A percentile compares a stretch with the other conserved stretches of the same genome.
phyloP scores from a whole-genome alignment of 768 basidiomycete genomes.

The Lentinula guzmanii region DNA sequence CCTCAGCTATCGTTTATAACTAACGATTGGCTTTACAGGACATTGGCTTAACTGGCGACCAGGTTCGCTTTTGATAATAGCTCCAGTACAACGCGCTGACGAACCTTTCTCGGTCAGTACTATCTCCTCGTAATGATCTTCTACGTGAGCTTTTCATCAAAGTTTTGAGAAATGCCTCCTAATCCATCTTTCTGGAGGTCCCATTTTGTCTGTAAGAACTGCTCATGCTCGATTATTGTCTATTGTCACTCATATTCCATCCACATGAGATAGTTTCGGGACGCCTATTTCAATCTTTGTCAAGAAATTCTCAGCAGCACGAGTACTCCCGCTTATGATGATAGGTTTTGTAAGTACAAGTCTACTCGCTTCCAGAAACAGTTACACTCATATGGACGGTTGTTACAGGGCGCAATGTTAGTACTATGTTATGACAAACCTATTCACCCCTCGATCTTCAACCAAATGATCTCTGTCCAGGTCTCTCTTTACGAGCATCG shows the following conservation, averaged over 20 bases:
- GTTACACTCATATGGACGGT: not conserved
- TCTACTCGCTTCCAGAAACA: not conserved
- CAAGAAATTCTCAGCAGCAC: constrained; percentile 40
- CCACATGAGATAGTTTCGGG: constrained; percentile 28
- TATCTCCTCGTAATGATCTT: constrained; percentile 44
- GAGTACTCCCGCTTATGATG: constrained; percentile 43
- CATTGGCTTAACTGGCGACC: constrained; percentile 36
- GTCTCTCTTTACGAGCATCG: constrained; percentile 38
- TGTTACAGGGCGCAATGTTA: constrained; percentile 34
- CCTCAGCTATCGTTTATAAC: not conserved
- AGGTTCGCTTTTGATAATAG: constrained; percentile 19
- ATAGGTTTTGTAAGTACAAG: constrained; percentile 36
- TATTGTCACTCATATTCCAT: constrained; percentile 6
- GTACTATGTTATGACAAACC: not conserved
- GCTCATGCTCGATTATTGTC: not conserved
- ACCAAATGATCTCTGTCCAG: constrained; percentile 14
- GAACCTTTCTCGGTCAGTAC: constrained; percentile 22
- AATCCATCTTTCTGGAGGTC: constrained; percentile 19
- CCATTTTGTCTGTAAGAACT: constrained; percentile 37
- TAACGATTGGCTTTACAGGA: constrained; percentile 23
- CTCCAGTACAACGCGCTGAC: not conserved
- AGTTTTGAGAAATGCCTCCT: not conserved
- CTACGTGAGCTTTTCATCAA: constrained; percentile 24
- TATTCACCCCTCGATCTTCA: not conserved
- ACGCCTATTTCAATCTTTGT: constrained; percentile 46